A percentile compares a stretch with the other conserved stretches of the same genome.
phyloP scores from a whole-genome alignment of 2,329 filamentous ascomycete genomes.

The Grosmannia penicillata region DNA sequence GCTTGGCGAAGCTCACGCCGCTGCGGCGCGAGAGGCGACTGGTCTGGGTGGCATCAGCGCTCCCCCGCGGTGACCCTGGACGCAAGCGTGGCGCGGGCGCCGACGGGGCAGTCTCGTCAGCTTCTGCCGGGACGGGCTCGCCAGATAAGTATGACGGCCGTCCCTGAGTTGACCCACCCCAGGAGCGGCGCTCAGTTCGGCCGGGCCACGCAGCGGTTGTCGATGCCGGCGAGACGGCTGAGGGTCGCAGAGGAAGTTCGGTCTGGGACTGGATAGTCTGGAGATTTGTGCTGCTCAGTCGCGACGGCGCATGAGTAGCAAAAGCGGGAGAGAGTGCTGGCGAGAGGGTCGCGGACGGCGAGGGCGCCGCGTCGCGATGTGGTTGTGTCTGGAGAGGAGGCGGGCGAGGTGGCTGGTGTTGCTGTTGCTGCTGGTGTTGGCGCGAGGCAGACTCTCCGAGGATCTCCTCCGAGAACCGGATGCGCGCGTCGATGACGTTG shows the following conservation, averaged over 20 bases:
- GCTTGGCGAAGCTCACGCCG: conserved; percentile 11
- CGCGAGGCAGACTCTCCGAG: conserved; percentile 7
- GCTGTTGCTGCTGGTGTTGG: neutral
- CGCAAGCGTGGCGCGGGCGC: neutral
- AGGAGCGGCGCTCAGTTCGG: neutral
- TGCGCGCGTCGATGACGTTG: conserved; percentile 6
- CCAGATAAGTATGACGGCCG: too few relatives aligned
- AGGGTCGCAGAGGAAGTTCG: conserved; percentile 7
- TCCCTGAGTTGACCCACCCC: neutral
- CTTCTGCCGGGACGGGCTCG: neutral
- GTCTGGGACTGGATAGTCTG: conserved; percentile 18
- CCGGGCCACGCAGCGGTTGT: too few relatives aligned
- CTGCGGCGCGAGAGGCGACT: conserved; percentile 6
- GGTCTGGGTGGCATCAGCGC: neutral
- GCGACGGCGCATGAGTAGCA: conserved; percentile 9
- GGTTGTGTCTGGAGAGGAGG: neutral
- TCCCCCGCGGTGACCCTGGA: too few relatives aligned
- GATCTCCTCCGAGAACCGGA: conserved; percentile 15
- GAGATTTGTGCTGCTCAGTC: conserved; percentile 12
- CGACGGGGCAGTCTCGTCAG: too few relatives aligned
- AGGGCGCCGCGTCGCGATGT: neutral
- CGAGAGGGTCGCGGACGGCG: neutral
- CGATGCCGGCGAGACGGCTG: neutral
- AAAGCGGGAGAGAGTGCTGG: neutral
- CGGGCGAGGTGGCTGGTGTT: neutral